Evolutionary conservation across 306 rosid genomes (phyloP), one percentile per base, ranked within the genome.

Genomic region (Rosa chinensis): DNA sequence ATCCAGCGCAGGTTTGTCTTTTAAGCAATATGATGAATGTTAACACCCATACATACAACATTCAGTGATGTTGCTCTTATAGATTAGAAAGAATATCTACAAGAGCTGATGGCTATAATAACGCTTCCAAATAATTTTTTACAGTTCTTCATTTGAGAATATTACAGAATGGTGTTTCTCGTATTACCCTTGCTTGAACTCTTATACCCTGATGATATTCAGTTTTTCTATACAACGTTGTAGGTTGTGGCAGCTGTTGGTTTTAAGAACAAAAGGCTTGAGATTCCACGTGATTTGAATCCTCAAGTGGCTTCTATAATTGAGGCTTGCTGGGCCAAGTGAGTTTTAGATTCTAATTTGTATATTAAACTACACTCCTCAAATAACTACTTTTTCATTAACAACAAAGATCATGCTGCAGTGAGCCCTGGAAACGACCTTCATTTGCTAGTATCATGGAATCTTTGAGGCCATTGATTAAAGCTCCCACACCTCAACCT

Each of bases 231-330:
- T 66, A 59, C 69, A 43, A 71, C 77, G 56, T 74, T 76, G 45
- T 78, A 93, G 99, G 99, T 96, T 72, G 94, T 96, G 56, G 96
- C 97, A 76, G 99, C 99, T 79, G 99, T 96, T 88, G 99, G 93
- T 78, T 91, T 96, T 77, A 90, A 89, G 83, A 80, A 90, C 45
- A 93, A 81, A 86, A 91, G 99, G 84, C 99, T 89, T 40, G 98
- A 96, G 79, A 96, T 96, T 71, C 99, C 99, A 0, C 90, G 56
- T 2, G 91, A 93, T 86, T 77, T 93, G 88, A 93, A 90, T 83
- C 93, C 96, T 72, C 91, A 77, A 42, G 77, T 96, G 76, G 97
- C 96, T 82, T 87, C 92, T 37, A 66, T 96, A 74, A 96, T 96
- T 70, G 98, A 91, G 84, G 92, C 84, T 78, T 96, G 97, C 89